A percentile compares a stretch with the other conserved stretches of the same genome.
Conservation (phyloP, 108 stramenopile genomes). For the Seminavis robusta region DNA sequence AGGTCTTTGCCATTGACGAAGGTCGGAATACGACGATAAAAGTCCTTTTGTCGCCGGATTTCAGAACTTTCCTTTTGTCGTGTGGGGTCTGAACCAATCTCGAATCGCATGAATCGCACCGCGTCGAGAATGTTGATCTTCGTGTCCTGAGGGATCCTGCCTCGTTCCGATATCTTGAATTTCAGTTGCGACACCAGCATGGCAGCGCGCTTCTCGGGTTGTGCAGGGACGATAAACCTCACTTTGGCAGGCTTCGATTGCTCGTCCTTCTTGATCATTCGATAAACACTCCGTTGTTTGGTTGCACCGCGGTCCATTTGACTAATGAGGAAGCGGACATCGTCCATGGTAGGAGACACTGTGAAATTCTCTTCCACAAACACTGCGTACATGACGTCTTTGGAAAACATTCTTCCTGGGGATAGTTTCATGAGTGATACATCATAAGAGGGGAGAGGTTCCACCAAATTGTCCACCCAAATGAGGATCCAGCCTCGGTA, state of each 20-base stretch:
- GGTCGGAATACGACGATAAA: constrained; percentile 54
- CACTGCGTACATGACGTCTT: constrained; percentile 50
- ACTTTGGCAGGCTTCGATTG: constrained; percentile 9
- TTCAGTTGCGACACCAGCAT: constrained; percentile 44
- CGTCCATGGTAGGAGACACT: constrained; percentile 53
- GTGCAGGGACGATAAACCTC: constrained; percentile 58
- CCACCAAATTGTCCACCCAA: constrained; percentile 50
- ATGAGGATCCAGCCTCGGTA: constrained; percentile 66
- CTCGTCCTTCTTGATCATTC: constrained; percentile 33
- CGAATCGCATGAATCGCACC: constrained; percentile 56
- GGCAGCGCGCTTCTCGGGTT: constrained; percentile 58
- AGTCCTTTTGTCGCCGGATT: constrained; percentile 54
- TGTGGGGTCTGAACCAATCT: constrained; percentile 39
- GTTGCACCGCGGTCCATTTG: constrained; percentile 38
- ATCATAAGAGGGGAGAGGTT: constrained; percentile 35
- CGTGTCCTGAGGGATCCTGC: constrained; percentile 10
- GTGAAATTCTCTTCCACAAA: constrained; percentile 65
- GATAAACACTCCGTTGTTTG: constrained; percentile 18
- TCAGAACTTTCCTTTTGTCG: constrained; percentile 27
- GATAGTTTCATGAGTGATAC: constrained; percentile 60
- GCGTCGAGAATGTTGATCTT: constrained; percentile 49
- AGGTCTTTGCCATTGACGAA: constrained; percentile 57
- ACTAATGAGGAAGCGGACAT: constrained; percentile 60
- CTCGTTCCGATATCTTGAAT: constrained; percentile 15
- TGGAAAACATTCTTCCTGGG: constrained; percentile 58